Evolutionary conservation across 1,284 basidiomycete genomes (phyloP).

Genomic region (Melampsora americana): DNA sequence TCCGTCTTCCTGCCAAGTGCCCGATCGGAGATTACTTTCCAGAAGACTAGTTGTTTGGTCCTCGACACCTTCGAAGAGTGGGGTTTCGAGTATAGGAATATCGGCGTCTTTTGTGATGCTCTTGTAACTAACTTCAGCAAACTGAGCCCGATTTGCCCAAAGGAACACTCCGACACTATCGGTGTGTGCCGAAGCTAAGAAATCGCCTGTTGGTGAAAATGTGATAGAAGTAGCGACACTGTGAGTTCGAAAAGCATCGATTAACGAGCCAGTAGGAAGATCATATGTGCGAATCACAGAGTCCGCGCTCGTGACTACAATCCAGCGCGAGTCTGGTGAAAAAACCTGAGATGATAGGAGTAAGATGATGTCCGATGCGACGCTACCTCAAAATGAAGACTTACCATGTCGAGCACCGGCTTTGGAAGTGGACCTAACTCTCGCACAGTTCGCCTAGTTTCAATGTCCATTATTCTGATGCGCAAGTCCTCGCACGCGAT

Average conservation of each 20-base stretch:
- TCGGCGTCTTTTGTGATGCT: conserved; percentile 75
- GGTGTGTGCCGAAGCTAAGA: conserved; percentile 89
- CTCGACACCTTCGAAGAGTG: conserved; percentile 71
- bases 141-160: conserved; percentile 96
- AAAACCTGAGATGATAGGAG: conserved; percentile 65
- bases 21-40: conserved; percentile 10
- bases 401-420: conserved; percentile 75
- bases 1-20: conserved; percentile 25
- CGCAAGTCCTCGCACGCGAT: conserved; percentile 78
- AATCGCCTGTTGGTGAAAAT: conserved; percentile 92
- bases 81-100: conserved; percentile 74
- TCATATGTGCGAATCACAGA: conserved; percentile 93
- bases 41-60: conserved; percentile 56
- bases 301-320: conserved; percentile 82
- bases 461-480: conserved; percentile 83
- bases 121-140: conserved; percentile 76
- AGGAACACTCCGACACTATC: conserved; percentile 90
- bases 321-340: conserved; percentile 89
- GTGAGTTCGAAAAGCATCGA: conserved; percentile 87
- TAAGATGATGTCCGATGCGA: conserved; percentile 11
- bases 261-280: conserved; percentile 82
- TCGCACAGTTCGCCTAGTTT: conserved; percentile 80
- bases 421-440: conserved; percentile 77
- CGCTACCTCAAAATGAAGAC: conserved; percentile 49
- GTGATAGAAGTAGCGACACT: conserved; percentile 83